Conservation (phyloP, 148 eudicot species). For the Vaccinium vitisidaea region DNA sequence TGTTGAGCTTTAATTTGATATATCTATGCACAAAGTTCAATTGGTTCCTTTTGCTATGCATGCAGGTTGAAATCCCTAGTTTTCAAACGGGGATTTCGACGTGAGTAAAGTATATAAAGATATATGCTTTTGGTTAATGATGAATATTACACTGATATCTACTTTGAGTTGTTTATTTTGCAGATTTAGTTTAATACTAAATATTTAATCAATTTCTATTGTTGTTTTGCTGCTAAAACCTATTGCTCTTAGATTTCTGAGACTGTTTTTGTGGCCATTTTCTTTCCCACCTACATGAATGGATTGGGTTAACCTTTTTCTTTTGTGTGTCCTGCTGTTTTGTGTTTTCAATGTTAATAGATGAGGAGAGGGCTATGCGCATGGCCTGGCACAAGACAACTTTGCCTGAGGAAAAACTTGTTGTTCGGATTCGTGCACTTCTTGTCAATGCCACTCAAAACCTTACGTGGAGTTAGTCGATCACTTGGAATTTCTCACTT, state of each 20-base stretch:
- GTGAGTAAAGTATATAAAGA: neutral
- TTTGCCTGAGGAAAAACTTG: conserved; percentile 65
- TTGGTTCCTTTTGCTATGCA: neutral
- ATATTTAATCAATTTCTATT: neutral
- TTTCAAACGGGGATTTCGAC: neutral
- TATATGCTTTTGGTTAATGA: neutral
- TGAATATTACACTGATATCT: neutral
- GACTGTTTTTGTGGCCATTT: neutral
- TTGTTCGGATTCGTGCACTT: conserved; percentile 68
- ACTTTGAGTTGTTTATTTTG: neutral
- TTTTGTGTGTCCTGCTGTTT: neutral
- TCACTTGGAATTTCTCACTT: conserved; percentile 59
- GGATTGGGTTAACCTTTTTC: neutral
- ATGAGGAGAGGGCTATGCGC: conserved; percentile 52
- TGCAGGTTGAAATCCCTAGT: neutral
- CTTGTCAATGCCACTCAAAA: conserved; percentile 67
- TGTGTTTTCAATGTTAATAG: conserved; percentile 32
- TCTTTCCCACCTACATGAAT: neutral
- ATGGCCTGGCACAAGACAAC: conserved; percentile 75
- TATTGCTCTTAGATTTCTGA: neutral
- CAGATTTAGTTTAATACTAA: neutral
- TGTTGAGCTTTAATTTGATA: neutral
- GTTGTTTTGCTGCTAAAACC: neutral
- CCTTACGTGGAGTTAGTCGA: conserved; percentile 66
- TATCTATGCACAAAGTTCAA: neutral